Evolutionary conservation across 345 rosid genomes (phyloP).

Genomic region (Linum tenue): DNA sequence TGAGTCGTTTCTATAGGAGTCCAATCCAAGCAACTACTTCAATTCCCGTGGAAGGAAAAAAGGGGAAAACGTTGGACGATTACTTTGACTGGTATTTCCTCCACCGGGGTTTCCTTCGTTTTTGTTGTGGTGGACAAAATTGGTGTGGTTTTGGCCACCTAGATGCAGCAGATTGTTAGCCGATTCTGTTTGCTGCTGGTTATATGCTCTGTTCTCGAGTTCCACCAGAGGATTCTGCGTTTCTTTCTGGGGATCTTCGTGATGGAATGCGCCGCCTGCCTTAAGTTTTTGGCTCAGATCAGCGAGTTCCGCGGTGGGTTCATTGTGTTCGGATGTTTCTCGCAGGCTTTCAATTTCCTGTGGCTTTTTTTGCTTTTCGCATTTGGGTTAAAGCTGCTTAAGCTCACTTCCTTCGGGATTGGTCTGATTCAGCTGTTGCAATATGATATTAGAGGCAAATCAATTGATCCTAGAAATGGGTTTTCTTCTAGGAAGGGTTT

Average conservation of each 20-base stretch:
- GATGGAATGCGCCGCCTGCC: constrained; percentile 38
- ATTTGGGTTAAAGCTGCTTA: constrained; percentile 32
- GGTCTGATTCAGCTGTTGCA: constrained; percentile 17
- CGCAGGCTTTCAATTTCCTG: constrained; percentile 23
- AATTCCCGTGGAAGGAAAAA: no score
- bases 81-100: no score
- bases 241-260: constrained; percentile 8
- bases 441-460: constrained; percentile 20
- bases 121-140: no score
- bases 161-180: constrained; percentile 28
- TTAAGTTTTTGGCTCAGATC: constrained; percentile 21
- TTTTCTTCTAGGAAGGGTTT: constrained; percentile 13
- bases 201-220: constrained; percentile 29
- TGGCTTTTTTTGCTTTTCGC: constrained; percentile 29
- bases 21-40: no score
- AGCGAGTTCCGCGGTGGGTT: constrained; percentile 35
- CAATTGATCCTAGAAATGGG: constrained; percentile 11
- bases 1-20: no score
- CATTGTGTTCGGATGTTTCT: constrained; percentile 32
- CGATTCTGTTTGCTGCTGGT: constrained; percentile 20
- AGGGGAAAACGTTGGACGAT: no score
- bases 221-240: constrained; percentile 18
- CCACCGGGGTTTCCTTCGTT: no score
- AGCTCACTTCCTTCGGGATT: constrained; percentile 17
- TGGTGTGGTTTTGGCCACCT: background rate